Conservation (phyloP, 495 filamentous ascomycete species). For the Pseudoneurospora amorphoporcata region DNA sequence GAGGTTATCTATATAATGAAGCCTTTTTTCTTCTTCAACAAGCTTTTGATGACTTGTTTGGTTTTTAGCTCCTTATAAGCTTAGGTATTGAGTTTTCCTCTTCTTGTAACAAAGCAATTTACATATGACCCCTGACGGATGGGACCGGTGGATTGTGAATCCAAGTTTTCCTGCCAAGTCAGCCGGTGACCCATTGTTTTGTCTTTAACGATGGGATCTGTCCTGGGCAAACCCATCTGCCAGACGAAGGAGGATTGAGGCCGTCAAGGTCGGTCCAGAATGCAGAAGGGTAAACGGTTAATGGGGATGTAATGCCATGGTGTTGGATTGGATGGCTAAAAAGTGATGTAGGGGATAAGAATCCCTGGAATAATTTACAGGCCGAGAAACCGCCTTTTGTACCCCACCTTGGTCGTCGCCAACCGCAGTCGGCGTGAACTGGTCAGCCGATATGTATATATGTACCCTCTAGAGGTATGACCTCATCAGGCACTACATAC, state of each 20-base stretch:
- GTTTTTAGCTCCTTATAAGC: not conserved
- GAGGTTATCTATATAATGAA: not conserved
- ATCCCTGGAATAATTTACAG: too few species aligned
- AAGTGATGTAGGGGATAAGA: too few species aligned
- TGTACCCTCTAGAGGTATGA: not conserved
- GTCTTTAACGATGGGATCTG: not conserved
- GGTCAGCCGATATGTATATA: not conserved
- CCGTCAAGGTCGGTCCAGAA: not conserved
- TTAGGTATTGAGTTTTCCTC: not conserved
- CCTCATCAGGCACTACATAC: not conserved
- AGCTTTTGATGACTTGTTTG: not conserved
- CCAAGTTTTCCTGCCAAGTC: not conserved
- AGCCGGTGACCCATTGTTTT: not conserved
- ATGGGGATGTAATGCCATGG: too few species aligned
- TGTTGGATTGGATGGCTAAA: too few species aligned
- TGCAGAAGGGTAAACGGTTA: too few species aligned
- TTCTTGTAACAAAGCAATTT: not conserved
- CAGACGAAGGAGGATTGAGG: not conserved
- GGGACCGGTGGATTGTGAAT: not conserved
- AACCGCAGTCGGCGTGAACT: too few species aligned
- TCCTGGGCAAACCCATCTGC: not conserved
- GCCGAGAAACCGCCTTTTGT: too few species aligned
- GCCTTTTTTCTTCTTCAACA: not conserved
- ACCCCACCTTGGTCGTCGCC: too few species aligned
- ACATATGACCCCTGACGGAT: not conserved